Evolutionary conservation across 2,329 filamentous ascomycete genomes (phyloP), one percentile per base, ranked within the genome.

Genomic region (Helotiales sp.): DNA sequence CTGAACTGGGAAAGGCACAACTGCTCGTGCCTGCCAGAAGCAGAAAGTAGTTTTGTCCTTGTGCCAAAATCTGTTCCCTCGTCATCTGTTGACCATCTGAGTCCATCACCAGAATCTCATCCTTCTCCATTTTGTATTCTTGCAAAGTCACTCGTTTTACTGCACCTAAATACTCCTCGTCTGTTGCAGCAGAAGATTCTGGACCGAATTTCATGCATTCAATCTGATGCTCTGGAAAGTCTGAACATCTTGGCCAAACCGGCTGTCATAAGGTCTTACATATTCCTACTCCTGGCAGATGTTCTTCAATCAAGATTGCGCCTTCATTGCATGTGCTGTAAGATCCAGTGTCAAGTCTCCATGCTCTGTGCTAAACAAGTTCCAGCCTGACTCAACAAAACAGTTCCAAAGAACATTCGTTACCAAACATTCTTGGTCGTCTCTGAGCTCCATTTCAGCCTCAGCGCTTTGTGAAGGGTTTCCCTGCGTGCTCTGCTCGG

Each of bases 91-190:
- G 22, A 27, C 40, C 12, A 6, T 44, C 15, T 24, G 10, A 34
- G 4, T 12, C 24, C 40, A 25, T 2, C 40, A 44, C 22, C 19
- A 3, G 10, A 27, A 3, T 27, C 40, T 10, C 46, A 48, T 48
- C 46, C 17, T 19, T 33, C 29, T 31, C 12, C 46, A 17, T 13
- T n/a, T 48, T 33, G 15, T 19, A 19, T 48, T 48, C 15, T 29
- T 30, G 46, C 46, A 33, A 30, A 48, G 46, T 48, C 46, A 48
- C n/a, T 55, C 52, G 31, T 55, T 52, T 55, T 25, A 38, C 34
- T 30, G 44, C 17, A 24, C 44, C 38, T 33, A 55, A 34, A 13
- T 12, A 31, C 25, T 54, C 29, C 24, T 44, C 30, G 15, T 40
- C 12, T 24, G 30, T 40, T 30, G 3, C 19, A 13, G 29, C 46